Conservation (phyloP, 108 stramenopile species). For the Cyclostephanos tholiformis region DNA sequence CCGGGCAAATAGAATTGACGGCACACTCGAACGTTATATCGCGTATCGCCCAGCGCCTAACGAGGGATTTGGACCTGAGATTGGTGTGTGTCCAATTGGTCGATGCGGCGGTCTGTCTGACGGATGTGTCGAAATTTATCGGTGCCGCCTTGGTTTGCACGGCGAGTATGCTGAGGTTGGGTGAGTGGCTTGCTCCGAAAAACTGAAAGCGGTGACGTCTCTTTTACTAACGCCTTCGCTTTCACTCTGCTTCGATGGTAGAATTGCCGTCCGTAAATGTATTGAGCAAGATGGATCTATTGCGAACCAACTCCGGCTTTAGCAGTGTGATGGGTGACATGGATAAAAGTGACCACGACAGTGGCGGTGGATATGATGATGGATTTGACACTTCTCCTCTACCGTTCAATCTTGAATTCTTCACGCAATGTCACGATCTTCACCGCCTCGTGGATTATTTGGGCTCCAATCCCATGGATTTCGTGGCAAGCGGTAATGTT, state of each 20-base stretch:
- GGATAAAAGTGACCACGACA: slow-evolving; percentile 16
- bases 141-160: slow-evolving; percentile 91
- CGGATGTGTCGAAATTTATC: slow-evolving; percentile 89
- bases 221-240: slow-evolving; percentile 16
- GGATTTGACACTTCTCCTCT: slow-evolving; percentile 47
- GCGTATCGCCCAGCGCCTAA: slow-evolving; percentile 67
- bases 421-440: slow-evolving; percentile 80
- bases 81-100: slow-evolving; percentile 94
- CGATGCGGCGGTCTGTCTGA: slow-evolving; percentile 91
- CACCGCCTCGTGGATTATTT: slow-evolving; percentile 76
- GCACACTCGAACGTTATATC: slow-evolving; percentile 85
- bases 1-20: slow-evolving; percentile 97
- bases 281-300: slow-evolving; percentile 93
- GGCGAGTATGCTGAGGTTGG: slow-evolving; percentile 91
- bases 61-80: slow-evolving; percentile 80
- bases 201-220: background rate
- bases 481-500: slow-evolving; percentile 32
- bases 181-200: background rate
- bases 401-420: slow-evolving; percentile 79
- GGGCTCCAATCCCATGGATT: slow-evolving; percentile 56
- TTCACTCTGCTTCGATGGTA: background rate
- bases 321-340: background rate
- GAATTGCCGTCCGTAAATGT: slow-evolving; percentile 97
- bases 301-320: slow-evolving; percentile 33
- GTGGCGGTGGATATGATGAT: slow-evolving; percentile 25